A percentile compares a stretch with the other conserved stretches of the same genome.
These are phyloP conservation scores for Aspergillus homomorphus DNA, from an alignment of 495 filamentous ascomycete species.

Conservation along the genomic window DNA sequence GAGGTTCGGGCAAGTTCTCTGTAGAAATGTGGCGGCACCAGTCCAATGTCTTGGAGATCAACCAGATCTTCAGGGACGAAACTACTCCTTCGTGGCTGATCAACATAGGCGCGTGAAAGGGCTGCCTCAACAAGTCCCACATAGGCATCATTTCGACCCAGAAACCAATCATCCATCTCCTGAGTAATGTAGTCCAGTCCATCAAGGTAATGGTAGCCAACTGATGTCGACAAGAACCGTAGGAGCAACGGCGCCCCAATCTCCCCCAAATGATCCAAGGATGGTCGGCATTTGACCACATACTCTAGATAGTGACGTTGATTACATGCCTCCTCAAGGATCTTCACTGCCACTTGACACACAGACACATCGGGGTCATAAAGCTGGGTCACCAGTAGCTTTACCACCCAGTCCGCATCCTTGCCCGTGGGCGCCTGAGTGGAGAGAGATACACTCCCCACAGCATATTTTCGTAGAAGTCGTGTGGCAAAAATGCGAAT, in stretches of 20 bases:
- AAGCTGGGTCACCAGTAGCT: slow-evolving; percentile 90
- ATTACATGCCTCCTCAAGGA: slow-evolving; percentile 96
- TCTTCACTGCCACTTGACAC: slow-evolving; percentile 92
- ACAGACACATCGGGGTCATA: slow-evolving; percentile 97
- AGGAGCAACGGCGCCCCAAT: slow-evolving; percentile 93
- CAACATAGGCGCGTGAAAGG: slow-evolving; percentile 80
- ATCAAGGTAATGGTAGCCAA: slow-evolving; percentile 96
- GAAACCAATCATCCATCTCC: slow-evolving; percentile 99
- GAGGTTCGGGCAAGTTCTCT: slow-evolving; percentile 87
- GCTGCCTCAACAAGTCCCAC: slow-evolving; percentile 94
- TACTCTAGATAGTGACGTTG: slow-evolving; percentile 84
- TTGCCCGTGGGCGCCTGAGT: slow-evolving; percentile 34
- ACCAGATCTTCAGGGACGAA: slow-evolving; percentile 53
- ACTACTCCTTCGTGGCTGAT: slow-evolving; percentile 45
- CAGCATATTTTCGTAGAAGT: slow-evolving; percentile 77
- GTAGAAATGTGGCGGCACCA: slow-evolving; percentile 94
- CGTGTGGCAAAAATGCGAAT: slow-evolving; percentile 85
- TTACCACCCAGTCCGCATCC: slow-evolving; percentile 87
- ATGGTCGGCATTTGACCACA: slow-evolving; percentile 94
- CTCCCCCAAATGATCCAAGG: slow-evolving; percentile 91
- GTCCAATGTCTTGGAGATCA: slow-evolving; percentile 57
- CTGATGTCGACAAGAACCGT: slow-evolving; percentile 89
- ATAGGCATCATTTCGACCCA: slow-evolving; percentile 91
- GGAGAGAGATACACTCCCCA: slow-evolving; percentile 34
- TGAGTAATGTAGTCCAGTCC: slow-evolving; percentile 97